Conservation (phyloP, 2,329 filamentous ascomycete species). For the Botrytis aclada region DNA sequence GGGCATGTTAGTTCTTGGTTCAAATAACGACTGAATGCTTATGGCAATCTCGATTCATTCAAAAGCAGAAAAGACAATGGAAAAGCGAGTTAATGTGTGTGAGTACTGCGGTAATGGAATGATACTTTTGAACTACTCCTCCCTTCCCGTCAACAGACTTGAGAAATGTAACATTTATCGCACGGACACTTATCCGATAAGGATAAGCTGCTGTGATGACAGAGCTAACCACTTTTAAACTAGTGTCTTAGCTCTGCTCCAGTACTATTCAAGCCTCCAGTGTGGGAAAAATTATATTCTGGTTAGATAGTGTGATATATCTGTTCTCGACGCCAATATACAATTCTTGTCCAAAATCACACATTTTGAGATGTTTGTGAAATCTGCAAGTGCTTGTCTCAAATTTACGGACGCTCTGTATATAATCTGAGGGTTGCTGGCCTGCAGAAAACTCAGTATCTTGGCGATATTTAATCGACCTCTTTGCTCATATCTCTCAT, state of each 20-base stretch:
- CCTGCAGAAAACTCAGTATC: conserved; percentile 31
- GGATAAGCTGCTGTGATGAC: background rate
- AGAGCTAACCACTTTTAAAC: background rate
- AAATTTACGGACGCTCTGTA: conserved; percentile 19
- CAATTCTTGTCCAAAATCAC: background rate
- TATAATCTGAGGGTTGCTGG: conserved; percentile 29
- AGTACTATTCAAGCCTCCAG: background rate
- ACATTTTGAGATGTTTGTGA: conserved; percentile 21
- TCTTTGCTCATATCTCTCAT: background rate
- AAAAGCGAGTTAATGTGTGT: background rate
- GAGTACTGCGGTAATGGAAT: background rate
- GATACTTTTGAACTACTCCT: background rate
- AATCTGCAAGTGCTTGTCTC: background rate
- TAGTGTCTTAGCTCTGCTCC: background rate
- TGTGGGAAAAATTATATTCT: background rate
- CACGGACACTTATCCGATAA: background rate
- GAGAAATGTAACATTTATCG: background rate
- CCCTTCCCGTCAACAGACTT: background rate
- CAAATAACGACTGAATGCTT: background rate
- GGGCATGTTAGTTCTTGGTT: background rate
- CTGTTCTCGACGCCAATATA: conserved; percentile 5
- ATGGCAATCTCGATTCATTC: background rate
- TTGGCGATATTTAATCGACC: conserved; percentile 3
- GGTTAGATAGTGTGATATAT: background rate
- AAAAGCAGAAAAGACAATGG: background rate